These are phyloP conservation scores for Spiromyces aspiralis DNA, from an alignment of 371 early-diverging fungal species.

Conservation along the genomic window DNA sequence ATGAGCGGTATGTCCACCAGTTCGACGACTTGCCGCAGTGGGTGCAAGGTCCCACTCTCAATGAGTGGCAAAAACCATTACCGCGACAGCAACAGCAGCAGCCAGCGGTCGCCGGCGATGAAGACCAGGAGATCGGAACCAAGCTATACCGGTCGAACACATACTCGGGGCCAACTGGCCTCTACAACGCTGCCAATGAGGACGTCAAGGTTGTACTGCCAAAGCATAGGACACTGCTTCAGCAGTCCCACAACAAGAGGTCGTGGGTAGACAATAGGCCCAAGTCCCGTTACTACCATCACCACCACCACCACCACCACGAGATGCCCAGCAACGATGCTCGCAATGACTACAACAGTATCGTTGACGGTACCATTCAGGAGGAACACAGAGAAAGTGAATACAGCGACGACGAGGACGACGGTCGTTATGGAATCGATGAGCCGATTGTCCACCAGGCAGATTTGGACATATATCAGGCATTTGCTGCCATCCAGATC, in stretches of 20 bases:
- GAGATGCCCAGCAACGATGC: not conserved
- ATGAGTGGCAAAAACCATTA: too few relatives aligned
- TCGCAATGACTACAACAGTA: slow-evolving; percentile 3
- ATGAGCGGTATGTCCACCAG: slow-evolving; percentile 33
- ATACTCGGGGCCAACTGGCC: slow-evolving; percentile 2
- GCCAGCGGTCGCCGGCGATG: slow-evolving; percentile 9
- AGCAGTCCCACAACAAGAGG: not conserved
- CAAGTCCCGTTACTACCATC: too few relatives aligned
- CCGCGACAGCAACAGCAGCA: too few relatives aligned
- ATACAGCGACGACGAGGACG: not conserved
- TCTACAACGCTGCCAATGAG: not conserved
- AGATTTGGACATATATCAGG: slow-evolving; percentile 15
- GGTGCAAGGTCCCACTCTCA: slow-evolving; percentile 20
- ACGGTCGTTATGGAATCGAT: not conserved
- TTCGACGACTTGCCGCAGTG: slow-evolving; percentile 18
- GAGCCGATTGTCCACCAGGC: slow-evolving; percentile 15
- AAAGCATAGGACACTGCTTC: not conserved
- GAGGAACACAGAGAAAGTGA: not conserved
- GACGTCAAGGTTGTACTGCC: not conserved
- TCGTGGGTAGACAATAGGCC: too few relatives aligned
- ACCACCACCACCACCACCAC: not conserved
- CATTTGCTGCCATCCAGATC: not conserved
- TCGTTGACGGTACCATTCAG: slow-evolving; percentile 10
- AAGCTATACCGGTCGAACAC: not conserved
- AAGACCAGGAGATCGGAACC: not conserved